These are phyloP conservation scores for Durotheca rogersii DNA, from an alignment of 495 filamentous ascomycete species.

Conservation along the genomic window DNA sequence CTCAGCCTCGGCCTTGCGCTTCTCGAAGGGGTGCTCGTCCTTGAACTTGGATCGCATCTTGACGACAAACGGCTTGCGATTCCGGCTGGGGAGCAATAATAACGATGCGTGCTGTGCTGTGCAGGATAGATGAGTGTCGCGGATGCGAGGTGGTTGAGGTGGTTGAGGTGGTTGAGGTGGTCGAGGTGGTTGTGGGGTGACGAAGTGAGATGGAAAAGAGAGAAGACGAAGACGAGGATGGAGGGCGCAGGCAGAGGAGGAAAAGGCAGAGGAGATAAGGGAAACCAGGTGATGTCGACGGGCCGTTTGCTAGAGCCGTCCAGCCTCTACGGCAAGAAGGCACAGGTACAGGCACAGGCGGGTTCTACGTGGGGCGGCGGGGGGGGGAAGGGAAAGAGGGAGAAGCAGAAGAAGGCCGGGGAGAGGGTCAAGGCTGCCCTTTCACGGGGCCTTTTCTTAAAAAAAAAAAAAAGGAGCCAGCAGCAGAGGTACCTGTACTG, in stretches of 20 bases:
- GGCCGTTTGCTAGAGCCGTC: slow-evolving; percentile 13
- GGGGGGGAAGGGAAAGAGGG: not conserved
- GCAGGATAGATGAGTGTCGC: not conserved
- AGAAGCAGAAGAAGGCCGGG: not conserved
- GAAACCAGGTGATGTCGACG: slow-evolving; percentile 20
- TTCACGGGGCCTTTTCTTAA: too few species aligned
- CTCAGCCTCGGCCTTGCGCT: slow-evolving; percentile 98
- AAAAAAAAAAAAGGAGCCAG: too few species aligned
- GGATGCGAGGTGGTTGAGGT: not conserved
- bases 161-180: not conserved
- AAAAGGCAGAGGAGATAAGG: slow-evolving; percentile 1
- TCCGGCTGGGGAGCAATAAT: not conserved
- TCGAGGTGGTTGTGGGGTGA: not conserved
- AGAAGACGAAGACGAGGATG: slow-evolving; percentile 7
- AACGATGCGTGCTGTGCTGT: too few species aligned
- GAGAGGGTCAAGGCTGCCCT: too few species aligned
- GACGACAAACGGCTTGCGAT: slow-evolving; percentile 32
- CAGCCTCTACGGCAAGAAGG: slow-evolving; percentile 5
- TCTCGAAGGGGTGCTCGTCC: slow-evolving; percentile 99
- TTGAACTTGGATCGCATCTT: slow-evolving; percentile 98
- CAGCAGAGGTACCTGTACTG: too few species aligned
- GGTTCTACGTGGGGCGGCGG: slow-evolving; percentile 15
- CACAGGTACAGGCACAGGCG: slow-evolving; percentile 11
- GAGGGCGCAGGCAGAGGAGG: slow-evolving; percentile 23
- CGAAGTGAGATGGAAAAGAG: not conserved